Evolutionary conservation across 305 asterid genomes (phyloP).

Genomic region (Salvia sclarea): DNA sequence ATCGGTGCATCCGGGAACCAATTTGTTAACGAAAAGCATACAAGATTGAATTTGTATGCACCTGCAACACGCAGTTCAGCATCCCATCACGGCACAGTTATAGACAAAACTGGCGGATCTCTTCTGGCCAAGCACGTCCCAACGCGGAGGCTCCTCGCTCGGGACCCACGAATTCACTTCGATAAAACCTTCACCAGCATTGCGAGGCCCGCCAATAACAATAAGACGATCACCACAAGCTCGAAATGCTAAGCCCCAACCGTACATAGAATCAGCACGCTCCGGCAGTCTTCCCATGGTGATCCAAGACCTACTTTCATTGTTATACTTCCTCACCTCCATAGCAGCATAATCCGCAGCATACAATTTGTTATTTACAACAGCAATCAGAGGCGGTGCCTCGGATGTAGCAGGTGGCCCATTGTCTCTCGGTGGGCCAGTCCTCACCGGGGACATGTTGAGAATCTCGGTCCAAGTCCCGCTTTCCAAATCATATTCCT

Average conservation of each 20-base stretch:
- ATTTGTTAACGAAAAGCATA: constrained; percentile 33
- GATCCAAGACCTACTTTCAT: constrained; percentile 49
- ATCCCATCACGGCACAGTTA: constrained; percentile 92
- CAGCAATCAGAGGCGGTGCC: constrained; percentile 92
- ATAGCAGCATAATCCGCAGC: constrained; percentile 85
- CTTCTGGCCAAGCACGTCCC: constrained; percentile 77
- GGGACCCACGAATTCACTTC: constrained; percentile 90
- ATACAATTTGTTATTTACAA: constrained; percentile 69
- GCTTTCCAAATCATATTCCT: constrained; percentile 67
- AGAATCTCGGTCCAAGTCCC: constrained; percentile 74
- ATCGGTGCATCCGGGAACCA: constrained; percentile 51
- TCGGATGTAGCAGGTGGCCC: constrained; percentile 67
- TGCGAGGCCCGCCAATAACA: constrained; percentile 86
- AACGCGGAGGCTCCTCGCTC: constrained; percentile 67
- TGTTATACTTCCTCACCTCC: constrained; percentile 71
- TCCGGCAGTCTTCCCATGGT: constrained; percentile 79
- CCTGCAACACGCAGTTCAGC: constrained; percentile 46
- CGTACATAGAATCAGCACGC: constrained; percentile 74
- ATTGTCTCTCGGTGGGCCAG: constrained; percentile 46
- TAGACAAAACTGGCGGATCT: constrained; percentile 76
- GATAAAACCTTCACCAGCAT: constrained; percentile 66
- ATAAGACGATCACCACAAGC: constrained; percentile 83
- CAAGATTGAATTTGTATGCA: constrained; percentile 31
- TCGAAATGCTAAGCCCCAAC: constrained; percentile 96
- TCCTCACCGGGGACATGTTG: constrained; percentile 74